Percentiles rank a stretch among this genome's conserved stretches.
phyloP scores from a whole-genome alignment of 176 grass and related monocot species.

The Triticum dicoccoides region DNA sequence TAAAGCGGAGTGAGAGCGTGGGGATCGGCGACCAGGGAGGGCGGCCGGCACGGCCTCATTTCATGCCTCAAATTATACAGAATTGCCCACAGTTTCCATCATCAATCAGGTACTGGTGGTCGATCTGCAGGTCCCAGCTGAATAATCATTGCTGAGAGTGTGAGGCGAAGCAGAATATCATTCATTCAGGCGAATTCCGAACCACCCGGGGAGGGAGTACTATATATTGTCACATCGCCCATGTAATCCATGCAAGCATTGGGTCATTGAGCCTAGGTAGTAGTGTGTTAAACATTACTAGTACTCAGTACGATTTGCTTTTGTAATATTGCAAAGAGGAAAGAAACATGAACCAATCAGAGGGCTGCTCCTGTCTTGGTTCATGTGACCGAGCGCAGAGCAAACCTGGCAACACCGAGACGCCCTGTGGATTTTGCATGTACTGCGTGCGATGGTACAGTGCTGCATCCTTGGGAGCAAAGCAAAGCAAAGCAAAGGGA shows the following conservation, averaged over 20 bases:
- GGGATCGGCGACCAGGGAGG: slow-evolving; percentile 30
- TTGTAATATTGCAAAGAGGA: not conserved
- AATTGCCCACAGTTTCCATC: no score
- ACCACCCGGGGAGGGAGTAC: no score
- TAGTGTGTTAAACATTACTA: not conserved
- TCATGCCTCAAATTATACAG: no score
- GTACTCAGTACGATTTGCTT: not conserved
- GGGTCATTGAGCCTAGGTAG: not conserved
- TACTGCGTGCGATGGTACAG: no score
- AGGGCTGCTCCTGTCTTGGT: not conserved
- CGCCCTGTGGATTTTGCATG: not conserved
- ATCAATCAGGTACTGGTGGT: no score
- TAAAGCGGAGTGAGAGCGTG: not conserved
- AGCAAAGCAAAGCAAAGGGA: slow-evolving; percentile 41
- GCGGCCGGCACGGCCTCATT: not conserved
- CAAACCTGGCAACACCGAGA: not conserved
- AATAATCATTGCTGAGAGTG: no score
- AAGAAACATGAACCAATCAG: not conserved
- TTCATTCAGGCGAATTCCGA: no score
- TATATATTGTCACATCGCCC: not conserved
- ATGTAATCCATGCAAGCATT: not conserved
- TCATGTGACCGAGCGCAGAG: not conserved
- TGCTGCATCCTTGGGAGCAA: not conserved
- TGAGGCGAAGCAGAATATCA: no score
- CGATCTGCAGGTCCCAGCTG: no score